Base-by-base conservation (phyloP, 139 green algal genomes). In the Parachlorella kessleri region DNA sequence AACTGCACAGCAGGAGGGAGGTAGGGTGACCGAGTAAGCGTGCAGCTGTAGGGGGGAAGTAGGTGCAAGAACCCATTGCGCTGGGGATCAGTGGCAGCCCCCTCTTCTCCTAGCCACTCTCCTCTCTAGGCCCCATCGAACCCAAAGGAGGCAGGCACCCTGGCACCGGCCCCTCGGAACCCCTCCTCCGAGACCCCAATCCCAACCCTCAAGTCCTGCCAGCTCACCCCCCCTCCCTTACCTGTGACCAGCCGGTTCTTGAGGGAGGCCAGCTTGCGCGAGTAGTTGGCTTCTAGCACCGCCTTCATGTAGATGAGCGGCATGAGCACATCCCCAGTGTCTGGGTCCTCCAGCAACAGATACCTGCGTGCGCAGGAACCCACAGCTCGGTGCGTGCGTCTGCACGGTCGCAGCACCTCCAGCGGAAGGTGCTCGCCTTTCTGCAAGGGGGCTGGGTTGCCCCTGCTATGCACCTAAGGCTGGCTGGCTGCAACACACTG, bases 311-410 rank as follows among this genome's bases (percentile, higher is more conserved):
- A 90, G 41, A 92, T 83, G 26, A 92, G 86, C 14, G 88, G 88
- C 75, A 92, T 80, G 14, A 92, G 76, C n/a, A 92, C 66, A 55
- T 92, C 88, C 0, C 88, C 87, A 4, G 88, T 92, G n/a, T 92
- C 87, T 3, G 33, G n/a, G 40, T 92, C 88, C 70, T 92, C 88
- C 30, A 92, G 64, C 64, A 92, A 70, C 26, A 92, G 79, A 69
- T 85, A 92, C 54, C 81, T 85, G 55, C n/a, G 18, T n/a, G n/a
- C 23, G 28, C 37, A 39, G n/a, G 65, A 35, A 38, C 24, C 18
- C 18, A 4, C 3, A 38, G 48, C 4, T 24, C 65, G 41, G 36
- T 28, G 24, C 35, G 7, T 36, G 38, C 37, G 33, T 2, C 6
- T 7, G 66, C 33, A 28, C 5, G 33, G 26, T 14, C 33, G 7